Conservation (phyloP, 176 grass and related monocot species). For the Microstegium vimineum region DNA sequence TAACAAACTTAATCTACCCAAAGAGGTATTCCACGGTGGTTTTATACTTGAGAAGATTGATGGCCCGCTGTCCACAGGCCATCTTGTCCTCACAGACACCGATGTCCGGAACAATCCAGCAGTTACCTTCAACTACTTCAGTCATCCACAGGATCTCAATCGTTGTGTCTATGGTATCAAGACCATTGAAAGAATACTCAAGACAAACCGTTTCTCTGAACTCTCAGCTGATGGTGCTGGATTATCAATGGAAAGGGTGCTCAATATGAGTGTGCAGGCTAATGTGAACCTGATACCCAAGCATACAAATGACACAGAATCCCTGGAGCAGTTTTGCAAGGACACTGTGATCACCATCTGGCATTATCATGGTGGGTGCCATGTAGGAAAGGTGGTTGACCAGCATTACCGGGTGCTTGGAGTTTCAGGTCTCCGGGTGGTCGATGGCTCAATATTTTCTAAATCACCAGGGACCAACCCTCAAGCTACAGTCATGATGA, state of each 20-base stretch:
- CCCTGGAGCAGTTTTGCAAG: constrained; percentile 84
- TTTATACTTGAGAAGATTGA: constrained; percentile 78
- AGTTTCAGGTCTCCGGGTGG: constrained; percentile 46
- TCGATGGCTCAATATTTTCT: constrained; percentile 67
- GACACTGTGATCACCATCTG: constrained; percentile 87
- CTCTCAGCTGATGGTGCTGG: constrained; percentile 32
- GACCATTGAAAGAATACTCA: constrained; percentile 64
- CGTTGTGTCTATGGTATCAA: constrained; percentile 64
- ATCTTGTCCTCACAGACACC: constrained; percentile 56
- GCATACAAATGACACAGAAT: constrained; percentile 72
- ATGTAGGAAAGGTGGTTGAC: constrained; percentile 82
- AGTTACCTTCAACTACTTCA: constrained; percentile 94
- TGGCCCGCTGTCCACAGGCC: constrained; percentile 57
- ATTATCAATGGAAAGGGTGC: constrained; percentile 58
- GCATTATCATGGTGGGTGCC: constrained; percentile 90
- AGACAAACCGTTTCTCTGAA: constrained; percentile 58
- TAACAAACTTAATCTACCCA: constrained; percentile 55
- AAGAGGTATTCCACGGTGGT: constrained; percentile 69
- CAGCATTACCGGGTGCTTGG: constrained; percentile 50
- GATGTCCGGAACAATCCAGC: constrained; percentile 58
- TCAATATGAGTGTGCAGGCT: constrained; percentile 75
- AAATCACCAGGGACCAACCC: constrained; percentile 84
- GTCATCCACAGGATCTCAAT: constrained; percentile 54
- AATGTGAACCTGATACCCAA: constrained; percentile 87
- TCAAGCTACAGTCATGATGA: constrained; percentile 90